These are phyloP conservation scores for Fraxinus latifolia DNA, from an alignment of 305 asterid genomes.

Conservation along the genomic window DNA sequence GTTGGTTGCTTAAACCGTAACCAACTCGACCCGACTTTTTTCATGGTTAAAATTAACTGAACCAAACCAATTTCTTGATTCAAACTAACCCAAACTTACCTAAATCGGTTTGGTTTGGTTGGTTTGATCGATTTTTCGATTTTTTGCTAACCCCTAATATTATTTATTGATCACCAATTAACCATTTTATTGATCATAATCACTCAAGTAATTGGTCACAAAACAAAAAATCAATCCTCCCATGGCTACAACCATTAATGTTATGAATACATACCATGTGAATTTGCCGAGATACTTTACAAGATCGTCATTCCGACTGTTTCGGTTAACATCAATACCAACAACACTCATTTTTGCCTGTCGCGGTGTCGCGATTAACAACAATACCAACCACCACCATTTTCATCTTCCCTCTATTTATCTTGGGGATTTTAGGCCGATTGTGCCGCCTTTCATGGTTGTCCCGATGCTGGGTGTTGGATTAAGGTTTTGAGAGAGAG, in stretches of 20 bases:
- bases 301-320: background rate
- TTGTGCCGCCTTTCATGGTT: background rate
- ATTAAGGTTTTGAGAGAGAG: background rate
- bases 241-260: constrained; percentile 10
- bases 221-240: constrained; percentile 21
- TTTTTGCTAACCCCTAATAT: too few relatives aligned
- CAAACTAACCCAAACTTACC: too few relatives aligned
- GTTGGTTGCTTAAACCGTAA: too few relatives aligned
- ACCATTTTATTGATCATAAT: too few relatives aligned
- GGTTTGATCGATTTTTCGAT: too few relatives aligned
- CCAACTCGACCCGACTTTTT: too few relatives aligned
- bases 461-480: background rate
- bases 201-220: too few relatives aligned
- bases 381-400: background rate
- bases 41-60: too few relatives aligned
- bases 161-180: too few relatives aligned
- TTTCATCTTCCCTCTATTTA: background rate
- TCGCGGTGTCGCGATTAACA: background rate
- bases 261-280: background rate
- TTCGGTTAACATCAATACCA: background rate
- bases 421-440: background rate
- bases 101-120: too few relatives aligned
- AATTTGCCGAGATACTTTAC: background rate
- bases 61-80: too few relatives aligned
- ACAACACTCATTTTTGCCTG: background rate